phyloP scores from a whole-genome alignment of 2,329 filamentous ascomycete genomes.

The Sclerotinia subarctica region DNA sequence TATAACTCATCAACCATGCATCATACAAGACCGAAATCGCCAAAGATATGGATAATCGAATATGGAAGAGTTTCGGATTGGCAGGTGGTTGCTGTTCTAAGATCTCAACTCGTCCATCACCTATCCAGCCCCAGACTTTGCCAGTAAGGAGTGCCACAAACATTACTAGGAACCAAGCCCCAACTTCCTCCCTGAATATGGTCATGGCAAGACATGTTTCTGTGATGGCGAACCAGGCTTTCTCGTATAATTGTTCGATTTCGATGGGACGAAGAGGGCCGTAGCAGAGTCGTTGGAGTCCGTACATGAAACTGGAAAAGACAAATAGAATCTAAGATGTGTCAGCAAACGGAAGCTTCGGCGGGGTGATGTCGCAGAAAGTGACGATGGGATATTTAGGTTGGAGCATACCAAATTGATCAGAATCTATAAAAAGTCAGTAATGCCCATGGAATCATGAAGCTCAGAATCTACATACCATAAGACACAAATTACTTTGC shows the following conservation, averaged over 20 bases:
- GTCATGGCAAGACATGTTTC: slow-evolving; percentile 98
- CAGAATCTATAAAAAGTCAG: slow-evolving; percentile 61
- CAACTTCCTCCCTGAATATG: slow-evolving; percentile 92
- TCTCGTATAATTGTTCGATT: slow-evolving; percentile 94
- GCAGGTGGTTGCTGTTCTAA: slow-evolving; percentile 92
- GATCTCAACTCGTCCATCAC: slow-evolving; percentile 88
- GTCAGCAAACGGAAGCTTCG: slow-evolving; percentile 15
- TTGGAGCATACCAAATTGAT: slow-evolving; percentile 64
- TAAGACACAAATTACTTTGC: slow-evolving; percentile 91
- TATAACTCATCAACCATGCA: slow-evolving; percentile 74
- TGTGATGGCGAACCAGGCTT: slow-evolving; percentile 96
- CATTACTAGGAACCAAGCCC: slow-evolving; percentile 93
- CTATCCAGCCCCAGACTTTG: slow-evolving; percentile 99
- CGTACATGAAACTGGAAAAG: slow-evolving; percentile 78
- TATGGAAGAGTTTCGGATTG: slow-evolving; percentile 85
- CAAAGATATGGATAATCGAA: slow-evolving; percentile 74
- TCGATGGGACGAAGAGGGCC: slow-evolving; percentile 88
- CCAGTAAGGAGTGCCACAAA: slow-evolving; percentile 88
- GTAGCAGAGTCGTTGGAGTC: slow-evolving; percentile 84
- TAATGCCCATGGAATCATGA: neutral
- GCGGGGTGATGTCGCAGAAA: neutral
- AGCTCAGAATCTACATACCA: slow-evolving; percentile 54
- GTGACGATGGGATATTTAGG: neutral
- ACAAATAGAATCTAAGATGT: slow-evolving; percentile 60
- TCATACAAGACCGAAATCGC: slow-evolving; percentile 78